A percentile compares a stretch with the other conserved stretches of the same genome.
These are phyloP conservation scores for Phylloporus arenicola DNA, from an alignment of 768 basidiomycete species.

Conservation along the genomic window DNA sequence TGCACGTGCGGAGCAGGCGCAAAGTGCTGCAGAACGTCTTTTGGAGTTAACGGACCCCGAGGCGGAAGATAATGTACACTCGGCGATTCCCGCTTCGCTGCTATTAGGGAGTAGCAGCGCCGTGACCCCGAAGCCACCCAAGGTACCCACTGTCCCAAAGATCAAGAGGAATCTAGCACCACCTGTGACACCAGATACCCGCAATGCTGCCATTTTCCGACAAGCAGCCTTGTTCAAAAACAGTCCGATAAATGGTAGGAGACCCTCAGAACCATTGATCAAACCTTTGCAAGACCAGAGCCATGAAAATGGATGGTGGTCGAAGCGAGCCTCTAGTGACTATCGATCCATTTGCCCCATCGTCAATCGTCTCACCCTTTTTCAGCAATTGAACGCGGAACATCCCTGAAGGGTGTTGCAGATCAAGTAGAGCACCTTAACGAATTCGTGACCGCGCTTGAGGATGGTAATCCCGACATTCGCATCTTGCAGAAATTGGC, in stretches of 20 bases:
- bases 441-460: slow-evolving; percentile 48
- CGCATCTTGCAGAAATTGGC: slow-evolving; percentile 61
- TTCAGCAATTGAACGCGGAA: slow-evolving; percentile 41
- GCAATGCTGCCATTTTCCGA: slow-evolving; percentile 53
- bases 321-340: slow-evolving; percentile 67
- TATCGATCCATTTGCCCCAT: slow-evolving; percentile 11
- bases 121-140: slow-evolving; percentile 34
- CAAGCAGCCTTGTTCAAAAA: slow-evolving; percentile 79
- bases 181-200: slow-evolving; percentile 65
- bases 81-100: slow-evolving; percentile 52
- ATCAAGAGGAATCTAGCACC: slow-evolving; percentile 28
- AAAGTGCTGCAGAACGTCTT: slow-evolving; percentile 84
- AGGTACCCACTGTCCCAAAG: slow-evolving; percentile 33
- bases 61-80: slow-evolving; percentile 48
- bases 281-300: slow-evolving; percentile 63
- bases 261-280: slow-evolving; percentile 51
- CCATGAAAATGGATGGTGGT: slow-evolving; percentile 81
- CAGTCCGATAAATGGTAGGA: slow-evolving; percentile 60
- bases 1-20: slow-evolving; percentile 87
- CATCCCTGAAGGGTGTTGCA: slow-evolving; percentile 35
- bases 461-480: slow-evolving; percentile 46
- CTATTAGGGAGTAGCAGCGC: slow-evolving; percentile 39
- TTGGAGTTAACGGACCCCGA: slow-evolving; percentile 83
- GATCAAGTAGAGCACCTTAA: slow-evolving; percentile 49
- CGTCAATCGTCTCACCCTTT: slow-evolving; percentile 8